Base-by-base conservation (phyloP, 2,329 filamentous ascomycete species). In the Exophiala sp. region DNA sequence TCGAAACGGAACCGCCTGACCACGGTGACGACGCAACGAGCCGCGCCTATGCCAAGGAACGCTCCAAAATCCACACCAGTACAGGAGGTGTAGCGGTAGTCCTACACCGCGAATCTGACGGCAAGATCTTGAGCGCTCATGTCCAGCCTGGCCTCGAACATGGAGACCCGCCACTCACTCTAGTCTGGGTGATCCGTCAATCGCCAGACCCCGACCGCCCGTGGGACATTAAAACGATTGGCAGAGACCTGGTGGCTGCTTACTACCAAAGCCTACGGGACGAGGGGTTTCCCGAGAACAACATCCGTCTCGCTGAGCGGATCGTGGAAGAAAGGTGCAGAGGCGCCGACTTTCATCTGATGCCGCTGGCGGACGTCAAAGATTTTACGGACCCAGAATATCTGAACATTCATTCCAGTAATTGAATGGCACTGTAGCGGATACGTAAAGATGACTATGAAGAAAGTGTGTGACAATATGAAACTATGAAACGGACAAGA, bases 211-310 rank as follows among this genome's bases (percentile, higher is more conserved):
- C 48, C 2, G 51, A 47, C 1, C 14, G 29, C 6, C 43, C 32
- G 16, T 57, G 59, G 16, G 53, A 62, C 24, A 33, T 62, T 16
- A 35, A 32, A 4, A 36, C 39, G 0, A 38, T 61, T 10, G 60
- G 55, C 5, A 52, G 39, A 36, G 33, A 45, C n/a, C 56, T 62
- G 4, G 50, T 62, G 10, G 58, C 60, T 9, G 60, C 58, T 9
- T 62, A 62, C 42, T 62, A 62, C 43, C 58, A 59, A 14, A 59
- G 55, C 36, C 48, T 62, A 42, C 50, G 60, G 16, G 60, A 62
- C 42, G 60, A 62, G 35, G 58, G 58, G n/a, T 62, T 62, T 50
- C 60, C 60, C 2, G 49, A 57, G 43, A 12, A 47, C 14, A 62
- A 62, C 36, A 62, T 62, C 44, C 44, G 36, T 11, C 55, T 59